Evolutionary conservation across 2,329 filamentous ascomycete genomes (phyloP).

Genomic region (Talaromyces pinophilus): DNA sequence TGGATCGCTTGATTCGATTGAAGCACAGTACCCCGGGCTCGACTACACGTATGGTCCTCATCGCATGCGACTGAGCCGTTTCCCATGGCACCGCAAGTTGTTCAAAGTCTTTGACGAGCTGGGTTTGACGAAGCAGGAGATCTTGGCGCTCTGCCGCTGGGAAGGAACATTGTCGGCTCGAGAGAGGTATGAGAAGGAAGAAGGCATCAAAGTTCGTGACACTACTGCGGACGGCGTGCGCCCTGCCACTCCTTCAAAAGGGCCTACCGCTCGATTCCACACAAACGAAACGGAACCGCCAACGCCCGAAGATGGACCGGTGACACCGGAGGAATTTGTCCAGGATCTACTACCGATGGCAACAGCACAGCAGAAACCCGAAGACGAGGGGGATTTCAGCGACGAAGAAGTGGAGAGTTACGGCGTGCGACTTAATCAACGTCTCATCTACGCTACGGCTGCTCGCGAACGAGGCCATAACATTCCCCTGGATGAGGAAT

Average conservation of each 20-base stretch:
- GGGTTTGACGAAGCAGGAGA: constrained; percentile 60
- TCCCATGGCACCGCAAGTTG: constrained; percentile 61
- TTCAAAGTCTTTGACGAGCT: constrained; percentile 64
- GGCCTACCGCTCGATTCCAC: constrained; percentile 37
- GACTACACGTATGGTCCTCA: constrained; percentile 65
- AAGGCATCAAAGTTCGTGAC: constrained; percentile 60
- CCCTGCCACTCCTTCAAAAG: constrained; percentile 49
- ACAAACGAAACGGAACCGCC: constrained; percentile 31
- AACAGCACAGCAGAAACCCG: constrained; percentile 29
- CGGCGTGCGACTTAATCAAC: constrained; percentile 54
- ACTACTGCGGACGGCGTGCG: constrained; percentile 62
- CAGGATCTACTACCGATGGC: constrained; percentile 12
- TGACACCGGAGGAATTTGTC: constrained; percentile 26
- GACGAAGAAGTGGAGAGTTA: constrained; percentile 53
- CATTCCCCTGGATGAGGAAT: constrained; percentile 49
- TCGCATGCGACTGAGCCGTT: constrained; percentile 62
- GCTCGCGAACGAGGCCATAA: constrained; percentile 53
- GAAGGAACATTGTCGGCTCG: constrained; percentile 52
- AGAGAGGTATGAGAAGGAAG: constrained; percentile 54
- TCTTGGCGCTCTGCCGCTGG: constrained; percentile 64
- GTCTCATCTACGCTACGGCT: constrained; percentile 55
- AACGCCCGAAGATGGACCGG: constrained; percentile 23
- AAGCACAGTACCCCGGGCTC: constrained; percentile 66
- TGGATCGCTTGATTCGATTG: constrained; percentile 63
- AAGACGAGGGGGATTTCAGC: constrained; percentile 36